Evolutionary conservation across 495 filamentous ascomycete species (phyloP).

Genomic region (Penicillium arizonense): DNA sequence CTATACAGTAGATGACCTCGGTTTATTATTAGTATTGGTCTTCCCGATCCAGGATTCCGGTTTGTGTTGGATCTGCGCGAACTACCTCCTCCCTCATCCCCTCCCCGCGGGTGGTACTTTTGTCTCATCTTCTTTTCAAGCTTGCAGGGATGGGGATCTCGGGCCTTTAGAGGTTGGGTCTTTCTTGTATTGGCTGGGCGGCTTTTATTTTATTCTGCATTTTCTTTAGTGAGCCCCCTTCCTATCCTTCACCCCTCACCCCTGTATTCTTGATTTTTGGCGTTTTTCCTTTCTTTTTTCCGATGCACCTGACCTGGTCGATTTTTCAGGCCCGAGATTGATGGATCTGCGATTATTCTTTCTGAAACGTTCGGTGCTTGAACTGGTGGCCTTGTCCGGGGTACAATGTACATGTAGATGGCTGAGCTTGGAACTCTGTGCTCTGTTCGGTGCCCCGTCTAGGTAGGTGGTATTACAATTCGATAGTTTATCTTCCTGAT

Average conservation of each 20-base stretch:
- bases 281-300: neutral
- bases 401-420: neutral
- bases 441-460: neutral
- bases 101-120: slow-evolving; percentile 2
- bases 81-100: neutral
- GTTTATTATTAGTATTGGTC: neutral
- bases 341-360: neutral
- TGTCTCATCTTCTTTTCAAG: neutral
- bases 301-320: slow-evolving; percentile 2
- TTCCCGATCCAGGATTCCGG: neutral
- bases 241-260: too few species aligned
- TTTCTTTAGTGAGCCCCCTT: too few species aligned
- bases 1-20: too few species aligned
- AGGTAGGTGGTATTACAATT: slow-evolving; percentile 4
- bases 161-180: neutral
- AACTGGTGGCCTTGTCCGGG: neutral
- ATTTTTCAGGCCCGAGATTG: neutral
- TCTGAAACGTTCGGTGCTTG: neutral
- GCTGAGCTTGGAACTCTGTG: neutral
- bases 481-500: neutral
- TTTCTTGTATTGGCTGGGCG: neutral
- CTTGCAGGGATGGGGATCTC: neutral
- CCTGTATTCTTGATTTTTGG: too few species aligned
- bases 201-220: neutral
- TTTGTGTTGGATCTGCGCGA: slow-evolving; percentile 3